Conservation (phyloP, 2,329 filamentous ascomycete species). For the Niveomyces coronatus region DNA sequence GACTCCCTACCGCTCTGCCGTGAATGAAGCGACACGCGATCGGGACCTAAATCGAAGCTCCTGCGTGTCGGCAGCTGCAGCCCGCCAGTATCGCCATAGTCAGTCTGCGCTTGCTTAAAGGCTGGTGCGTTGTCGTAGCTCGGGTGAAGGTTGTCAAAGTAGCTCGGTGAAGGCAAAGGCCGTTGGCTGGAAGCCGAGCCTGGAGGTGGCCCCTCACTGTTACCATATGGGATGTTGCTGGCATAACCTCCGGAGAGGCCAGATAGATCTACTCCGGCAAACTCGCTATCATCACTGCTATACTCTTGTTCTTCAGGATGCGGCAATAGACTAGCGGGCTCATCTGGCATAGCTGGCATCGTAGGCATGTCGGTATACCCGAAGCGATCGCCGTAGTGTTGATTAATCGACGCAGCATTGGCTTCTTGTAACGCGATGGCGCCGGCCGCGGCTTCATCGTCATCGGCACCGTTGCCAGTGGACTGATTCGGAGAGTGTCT, state of each 20-base stretch:
- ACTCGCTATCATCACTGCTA: conserved; percentile 62
- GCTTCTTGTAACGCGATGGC: conserved; percentile 75
- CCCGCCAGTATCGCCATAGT: conserved; percentile 85
- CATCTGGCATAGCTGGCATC: conserved; percentile 21
- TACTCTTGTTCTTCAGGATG: conserved; percentile 37
- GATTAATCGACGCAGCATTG: conserved; percentile 57
- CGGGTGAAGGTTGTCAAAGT: conserved; percentile 18
- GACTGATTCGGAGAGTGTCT: conserved; percentile 14
- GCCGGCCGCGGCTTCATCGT: conserved; percentile 80
- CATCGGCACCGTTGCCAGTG: conserved; percentile 25
- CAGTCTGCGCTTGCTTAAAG: conserved; percentile 58
- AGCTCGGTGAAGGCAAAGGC: conserved; percentile 36
- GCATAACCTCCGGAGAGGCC: conserved; percentile 63
- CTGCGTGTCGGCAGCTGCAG: conserved; percentile 67
- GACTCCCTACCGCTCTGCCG: conserved; percentile 54
- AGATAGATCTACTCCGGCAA: conserved; percentile 59
- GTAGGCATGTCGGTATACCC: conserved; percentile 22
- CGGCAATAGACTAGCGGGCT: conserved; percentile 29
- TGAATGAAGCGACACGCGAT: conserved; percentile 50
- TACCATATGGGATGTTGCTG: conserved; percentile 40
- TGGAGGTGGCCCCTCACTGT: conserved; percentile 29
- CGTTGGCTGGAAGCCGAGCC: conserved; percentile 29
- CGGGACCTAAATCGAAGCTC: conserved; percentile 91
- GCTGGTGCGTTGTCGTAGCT: conserved; percentile 25
- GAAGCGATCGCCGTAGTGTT: conserved; percentile 30